Conservation (phyloP, 2,329 filamentous ascomycete genomes). For the Byssochlamys sp. region DNA sequence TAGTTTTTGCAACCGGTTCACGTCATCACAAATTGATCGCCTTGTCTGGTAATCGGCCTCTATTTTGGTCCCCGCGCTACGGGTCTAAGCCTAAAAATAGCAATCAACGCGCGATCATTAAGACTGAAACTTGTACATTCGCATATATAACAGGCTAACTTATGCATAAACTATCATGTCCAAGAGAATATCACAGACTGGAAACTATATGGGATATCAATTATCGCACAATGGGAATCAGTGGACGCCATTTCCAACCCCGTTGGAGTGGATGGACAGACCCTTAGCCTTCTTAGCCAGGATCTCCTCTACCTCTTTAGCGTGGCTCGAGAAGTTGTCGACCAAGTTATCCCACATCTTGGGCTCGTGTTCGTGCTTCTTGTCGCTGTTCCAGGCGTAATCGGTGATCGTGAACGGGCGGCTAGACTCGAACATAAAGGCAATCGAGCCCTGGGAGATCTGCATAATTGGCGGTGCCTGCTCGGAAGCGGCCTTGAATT, state of each 20-base stretch:
- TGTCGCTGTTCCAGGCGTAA: slow-evolving; percentile 25
- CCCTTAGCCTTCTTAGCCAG: slow-evolving; percentile 23
- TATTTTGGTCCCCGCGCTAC: no score
- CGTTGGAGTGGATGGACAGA: slow-evolving; percentile 6
- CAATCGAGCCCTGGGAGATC: slow-evolving; percentile 25
- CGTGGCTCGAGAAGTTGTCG: slow-evolving; percentile 42
- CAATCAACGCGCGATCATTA: no score
- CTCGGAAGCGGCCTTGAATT: slow-evolving; percentile 23
- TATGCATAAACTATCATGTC: neutral
- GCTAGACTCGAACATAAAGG: slow-evolving; percentile 28
- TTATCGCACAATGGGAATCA: neutral
- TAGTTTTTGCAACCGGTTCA: no score
- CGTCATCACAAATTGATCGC: no score
- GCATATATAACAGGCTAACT: neutral
- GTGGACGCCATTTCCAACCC: neutral
- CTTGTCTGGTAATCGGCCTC: no score
- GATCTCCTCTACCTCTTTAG: slow-evolving; percentile 39
- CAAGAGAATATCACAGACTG: neutral
- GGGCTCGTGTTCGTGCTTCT: slow-evolving; percentile 40
- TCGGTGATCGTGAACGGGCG: slow-evolving; percentile 28
- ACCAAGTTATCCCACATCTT: slow-evolving; percentile 48
- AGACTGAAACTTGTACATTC: neutral
- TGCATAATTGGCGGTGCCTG: slow-evolving; percentile 17
- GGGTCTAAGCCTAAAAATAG: no score
- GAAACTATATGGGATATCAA: neutral